Evolutionary conservation across 768 basidiomycete genomes (phyloP), one percentile per base, ranked within the genome.

Genomic region (Dentipellis fragilis): DNA sequence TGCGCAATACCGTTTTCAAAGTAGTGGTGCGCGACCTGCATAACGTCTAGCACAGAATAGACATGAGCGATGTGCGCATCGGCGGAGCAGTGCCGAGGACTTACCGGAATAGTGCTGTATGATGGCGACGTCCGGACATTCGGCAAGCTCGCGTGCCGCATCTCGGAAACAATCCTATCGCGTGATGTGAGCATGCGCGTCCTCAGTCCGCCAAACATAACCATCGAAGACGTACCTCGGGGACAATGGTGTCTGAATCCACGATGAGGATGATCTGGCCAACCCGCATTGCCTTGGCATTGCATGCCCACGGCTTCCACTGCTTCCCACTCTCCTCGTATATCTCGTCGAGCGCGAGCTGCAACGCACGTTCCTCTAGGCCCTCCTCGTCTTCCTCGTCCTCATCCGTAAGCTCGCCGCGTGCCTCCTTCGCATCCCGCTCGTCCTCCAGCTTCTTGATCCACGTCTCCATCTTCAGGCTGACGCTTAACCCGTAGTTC

Each of bases 1-100:
- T 85, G 84, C 11, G 92, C 81, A 58, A 94, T 85, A 16, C 88
- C 89, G 62, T 92, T 92, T 66, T 95, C 92, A 64, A 94, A 93
- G 71, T 87, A 93, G 68, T 92, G 85, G 67, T 87, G 75, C 0
- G 85, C 89, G 54, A 92, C 89, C 68, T 93, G 89, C 85, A 93
- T 90, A 61, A 93, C 90, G 62, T 90, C 88, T 81, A 56, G 17
- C 5, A n/a, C 42, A 6, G 19, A 4, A n/a, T 16, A 2, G 42
- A 16, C 2, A 45, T n/a, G 10, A 45, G 42, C 3, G 3, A 19
- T 17, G 7, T 19, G 5, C 17, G 9, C 10, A 42, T 45, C n/a
- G 16, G 9, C 2, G 19, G 5, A 19, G 6, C 19, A 6, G 29
- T 4, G 73, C 52, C 60, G 17, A 10, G 17, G 21, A 38, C 62